These are phyloP conservation scores for Chrysoporthe austroafricana DNA, from an alignment of 2,329 filamentous ascomycete genomes.

Conservation along the genomic window DNA sequence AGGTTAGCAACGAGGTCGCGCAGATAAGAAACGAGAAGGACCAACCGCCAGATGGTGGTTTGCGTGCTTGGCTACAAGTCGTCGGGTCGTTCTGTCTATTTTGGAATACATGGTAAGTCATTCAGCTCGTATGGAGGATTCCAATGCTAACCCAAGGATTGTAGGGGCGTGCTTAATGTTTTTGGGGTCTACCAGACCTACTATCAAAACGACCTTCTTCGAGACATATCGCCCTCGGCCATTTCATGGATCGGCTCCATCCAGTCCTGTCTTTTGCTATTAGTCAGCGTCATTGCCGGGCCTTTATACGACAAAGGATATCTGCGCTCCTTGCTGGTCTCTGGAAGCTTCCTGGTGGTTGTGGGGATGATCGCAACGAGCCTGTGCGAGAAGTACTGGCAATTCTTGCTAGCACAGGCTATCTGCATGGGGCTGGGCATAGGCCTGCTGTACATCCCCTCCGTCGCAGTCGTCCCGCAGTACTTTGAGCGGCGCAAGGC, in stretches of 20 bases:
- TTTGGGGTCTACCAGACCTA: conserved; percentile 51
- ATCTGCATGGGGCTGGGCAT: conserved; percentile 44
- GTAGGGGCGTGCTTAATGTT: conserved; percentile 30
- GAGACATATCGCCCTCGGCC: conserved; percentile 38
- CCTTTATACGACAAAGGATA: conserved; percentile 48
- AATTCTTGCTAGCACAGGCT: conserved; percentile 44
- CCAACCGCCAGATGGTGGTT: too few relatives aligned
- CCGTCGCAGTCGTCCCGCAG: conserved; percentile 41
- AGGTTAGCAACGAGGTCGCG: too few relatives aligned
- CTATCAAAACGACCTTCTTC: conserved; percentile 43
- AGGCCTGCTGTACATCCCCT: conserved; percentile 41
- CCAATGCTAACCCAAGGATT: too few relatives aligned
- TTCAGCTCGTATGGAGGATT: too few relatives aligned
- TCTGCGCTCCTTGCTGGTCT: conserved; percentile 40
- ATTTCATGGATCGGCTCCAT: conserved; percentile 52
- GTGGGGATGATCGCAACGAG: conserved; percentile 49
- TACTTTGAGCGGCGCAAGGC: conserved; percentile 43
- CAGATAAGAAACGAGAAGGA: too few relatives aligned
- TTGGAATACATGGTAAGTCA: too few relatives aligned
- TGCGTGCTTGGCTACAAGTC: too few relatives aligned
- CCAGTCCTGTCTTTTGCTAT: conserved; percentile 46
- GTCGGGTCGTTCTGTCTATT: too few relatives aligned
- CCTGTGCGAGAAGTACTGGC: conserved; percentile 49
- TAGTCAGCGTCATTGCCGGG: conserved; percentile 45
- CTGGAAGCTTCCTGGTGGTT: conserved; percentile 42